Base-by-base conservation (phyloP, 805 yeast species). In the Candida endomychidarum region DNA sequence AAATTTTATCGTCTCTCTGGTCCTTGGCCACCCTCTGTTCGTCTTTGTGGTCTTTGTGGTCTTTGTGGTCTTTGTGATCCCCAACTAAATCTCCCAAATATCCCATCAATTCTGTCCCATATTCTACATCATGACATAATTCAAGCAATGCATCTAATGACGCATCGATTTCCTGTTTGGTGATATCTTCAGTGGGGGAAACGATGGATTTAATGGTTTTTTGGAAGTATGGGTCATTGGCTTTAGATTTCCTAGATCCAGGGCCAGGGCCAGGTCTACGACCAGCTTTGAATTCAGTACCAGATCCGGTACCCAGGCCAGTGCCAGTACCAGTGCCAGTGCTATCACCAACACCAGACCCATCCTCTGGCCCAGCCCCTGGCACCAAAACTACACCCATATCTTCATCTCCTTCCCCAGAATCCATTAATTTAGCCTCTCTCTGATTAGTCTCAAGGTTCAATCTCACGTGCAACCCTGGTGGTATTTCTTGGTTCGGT, bases 401-500 rank as follows among this genome's bases (percentile, higher is more conserved):
- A 8, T 38, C 49, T 40, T 37, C 41, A 8, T 42, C 49, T 4
- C 41, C 47, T 8, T 42, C 50, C 11, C 55, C 64, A 4, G 55
- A 54, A 7, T 29, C 41, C 45, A 78, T 50, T 4, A 83, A 45
- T 48, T 79, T 84, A 1, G 96, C 96, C 58, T 83, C 85, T 51
- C 74, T 78, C 19, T 63, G 59, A 14, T 83, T 81, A 0, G 89
- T 80, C n/a, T 82, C 86, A 42, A 89, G 61, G 56, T 87, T 82
- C 49, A 90, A 52, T 48, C 86, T 70, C 9, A 89, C 78, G 58
- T 86, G 90, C 23, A 86, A 61, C 0, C 97, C 98, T 5, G 76
- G 77, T 0, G 96, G 96, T 3, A 90, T 71, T 6, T 75, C 71
- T 53, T 87, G 96, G n/a, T 81, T 88, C 34, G 76, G 81, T 49